Evolutionary conservation across 768 basidiomycete genomes (phyloP).

Genomic region (Asterophora parasitica): DNA sequence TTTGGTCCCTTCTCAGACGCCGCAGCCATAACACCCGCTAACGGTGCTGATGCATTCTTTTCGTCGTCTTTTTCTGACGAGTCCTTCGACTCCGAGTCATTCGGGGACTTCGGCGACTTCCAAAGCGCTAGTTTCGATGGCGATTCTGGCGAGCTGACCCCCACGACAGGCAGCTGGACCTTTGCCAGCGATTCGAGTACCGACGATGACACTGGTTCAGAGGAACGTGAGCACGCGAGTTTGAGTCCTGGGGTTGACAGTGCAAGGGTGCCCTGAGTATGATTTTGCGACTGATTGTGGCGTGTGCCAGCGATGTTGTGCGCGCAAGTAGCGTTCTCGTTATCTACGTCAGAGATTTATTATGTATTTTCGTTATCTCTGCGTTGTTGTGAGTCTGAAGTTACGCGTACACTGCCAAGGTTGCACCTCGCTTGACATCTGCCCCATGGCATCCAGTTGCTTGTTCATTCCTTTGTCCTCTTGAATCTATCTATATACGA

Average conservation of each 20-base stretch:
- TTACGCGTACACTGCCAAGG: too few relatives aligned
- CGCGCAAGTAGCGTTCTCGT: too few relatives aligned
- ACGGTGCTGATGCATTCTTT: conserved; percentile 50
- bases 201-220: conserved; percentile 23
- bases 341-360: neutral
- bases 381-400: too few relatives aligned
- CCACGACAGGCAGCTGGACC: conserved; percentile 69
- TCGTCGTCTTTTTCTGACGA: conserved; percentile 53
- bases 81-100: conserved; percentile 56
- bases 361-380: neutral
- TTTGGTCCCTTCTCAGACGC: conserved; percentile 81
- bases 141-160: conserved; percentile 43
- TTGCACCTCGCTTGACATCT: too few relatives aligned
- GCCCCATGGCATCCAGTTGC: too few relatives aligned
- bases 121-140: conserved; percentile 39
- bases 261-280: conserved; percentile 1
- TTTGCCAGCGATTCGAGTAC: conserved; percentile 42
- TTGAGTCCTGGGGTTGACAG: conserved; percentile 11
- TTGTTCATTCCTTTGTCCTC: neutral
- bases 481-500: neutral
- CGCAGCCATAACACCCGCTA: conserved; percentile 25
- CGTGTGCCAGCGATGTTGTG: too few relatives aligned
- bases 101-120: conserved; percentile 82
- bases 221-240: conserved; percentile 6
- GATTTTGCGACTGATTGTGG: too few relatives aligned